phyloP scores from a whole-genome alignment of 441 rosid species.

The Hura crepitans region DNA sequence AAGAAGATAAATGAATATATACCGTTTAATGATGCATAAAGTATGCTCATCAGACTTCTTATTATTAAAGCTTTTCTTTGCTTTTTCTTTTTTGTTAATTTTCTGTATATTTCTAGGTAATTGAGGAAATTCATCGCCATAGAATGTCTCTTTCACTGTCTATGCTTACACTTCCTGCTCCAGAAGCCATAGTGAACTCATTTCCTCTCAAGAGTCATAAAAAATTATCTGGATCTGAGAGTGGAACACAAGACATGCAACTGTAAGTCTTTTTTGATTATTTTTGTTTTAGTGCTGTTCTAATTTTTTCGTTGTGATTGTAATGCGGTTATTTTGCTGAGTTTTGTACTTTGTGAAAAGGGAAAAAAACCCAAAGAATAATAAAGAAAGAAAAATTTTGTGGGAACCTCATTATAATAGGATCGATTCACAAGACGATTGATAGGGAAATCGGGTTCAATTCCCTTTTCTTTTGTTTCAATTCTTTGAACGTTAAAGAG shows the following conservation, averaged over 20 bases:
- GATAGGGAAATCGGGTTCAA: no score
- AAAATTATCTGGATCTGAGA: conserved; percentile 28
- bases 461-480: no score
- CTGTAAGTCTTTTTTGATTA: conserved; percentile 44
- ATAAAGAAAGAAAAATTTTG: not conserved
- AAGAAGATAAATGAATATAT: no score
- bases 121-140: conserved; percentile 65
- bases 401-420: no score
- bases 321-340: not conserved
- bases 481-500: no score
- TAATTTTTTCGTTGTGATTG: not conserved
- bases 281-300: not conserved
- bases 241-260: conserved; percentile 26
- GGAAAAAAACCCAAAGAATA: no score
- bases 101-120: conserved; percentile 38
- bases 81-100: not conserved
- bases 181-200: conserved; percentile 59
- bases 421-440: no score
- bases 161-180: conserved; percentile 47
- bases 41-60: not conserved
- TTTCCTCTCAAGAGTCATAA: conserved; percentile 50
- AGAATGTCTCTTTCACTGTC: conserved; percentile 45
- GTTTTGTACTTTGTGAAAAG: not conserved
- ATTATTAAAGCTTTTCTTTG: not conserved
- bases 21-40: no score